Conservation (phyloP, 2,329 filamentous ascomycete species). For the Nothophaeocryptopus gaeumannii region DNA sequence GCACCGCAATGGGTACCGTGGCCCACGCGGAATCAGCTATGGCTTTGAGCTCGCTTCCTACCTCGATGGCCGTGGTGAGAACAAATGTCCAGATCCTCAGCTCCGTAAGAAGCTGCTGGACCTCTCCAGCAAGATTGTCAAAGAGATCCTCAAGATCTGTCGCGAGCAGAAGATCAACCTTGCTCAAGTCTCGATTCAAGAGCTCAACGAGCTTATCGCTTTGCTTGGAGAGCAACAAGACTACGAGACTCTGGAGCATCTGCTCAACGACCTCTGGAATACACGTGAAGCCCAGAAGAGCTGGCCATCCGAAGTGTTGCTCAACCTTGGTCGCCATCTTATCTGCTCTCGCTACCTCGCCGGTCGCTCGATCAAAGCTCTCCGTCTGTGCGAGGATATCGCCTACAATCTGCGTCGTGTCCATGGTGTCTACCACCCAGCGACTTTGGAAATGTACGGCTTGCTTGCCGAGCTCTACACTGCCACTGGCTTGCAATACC, state of each 20-base stretch:
- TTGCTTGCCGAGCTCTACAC: conserved; percentile 53
- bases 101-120: conserved; percentile 37
- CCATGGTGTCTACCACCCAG: conserved; percentile 48
- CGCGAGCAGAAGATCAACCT: conserved; percentile 46
- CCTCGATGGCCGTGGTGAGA: conserved; percentile 44
- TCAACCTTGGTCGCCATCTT: conserved; percentile 53
- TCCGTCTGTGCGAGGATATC: conserved; percentile 53
- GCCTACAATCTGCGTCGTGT: conserved; percentile 56
- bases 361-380: conserved; percentile 43
- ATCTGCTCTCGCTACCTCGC: conserved; percentile 53
- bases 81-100: conserved; percentile 35
- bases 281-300: conserved; percentile 46
- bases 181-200: conserved; percentile 43
- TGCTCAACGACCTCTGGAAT: conserved; percentile 48
- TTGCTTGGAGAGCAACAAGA: conserved; percentile 50
- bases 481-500: conserved; percentile 38
- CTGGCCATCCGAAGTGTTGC: conserved; percentile 47
- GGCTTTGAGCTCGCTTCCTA: conserved; percentile 49
- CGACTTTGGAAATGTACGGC: conserved; percentile 51
- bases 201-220: conserved; percentile 46
- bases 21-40: conserved; percentile 39
- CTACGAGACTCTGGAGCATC: conserved; percentile 44
- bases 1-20: conserved; percentile 43
- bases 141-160: conserved; percentile 44
- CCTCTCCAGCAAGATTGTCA: conserved; percentile 41